Percentiles rank a stretch among this genome's conserved stretches.
phyloP scores from a whole-genome alignment of 352 stramenopile species.

The Pythium insidiosum region DNA sequence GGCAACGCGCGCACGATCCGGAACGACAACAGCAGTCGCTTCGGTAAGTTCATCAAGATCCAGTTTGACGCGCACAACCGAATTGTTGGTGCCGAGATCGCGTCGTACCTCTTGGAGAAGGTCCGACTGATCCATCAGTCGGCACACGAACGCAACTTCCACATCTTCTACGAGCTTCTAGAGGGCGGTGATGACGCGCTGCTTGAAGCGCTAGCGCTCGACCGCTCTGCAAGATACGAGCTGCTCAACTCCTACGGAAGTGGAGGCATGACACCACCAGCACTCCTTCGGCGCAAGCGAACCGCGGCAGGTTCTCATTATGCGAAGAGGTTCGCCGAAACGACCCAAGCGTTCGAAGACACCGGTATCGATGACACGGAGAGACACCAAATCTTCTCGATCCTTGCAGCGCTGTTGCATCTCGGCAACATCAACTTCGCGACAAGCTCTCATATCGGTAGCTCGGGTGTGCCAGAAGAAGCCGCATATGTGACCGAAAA shows the following conservation, averaged over 20 bases:
- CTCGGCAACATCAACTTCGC: constrained; percentile 93
- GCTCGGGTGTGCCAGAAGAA: constrained; percentile 25
- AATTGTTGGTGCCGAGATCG: constrained; percentile 90
- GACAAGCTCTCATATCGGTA: constrained; percentile 7
- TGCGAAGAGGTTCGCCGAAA: constrained; percentile 49
- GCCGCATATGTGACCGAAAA: constrained; percentile 32
- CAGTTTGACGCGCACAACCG: constrained; percentile 76
- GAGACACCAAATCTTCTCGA: constrained; percentile 46
- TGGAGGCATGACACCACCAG: neutral
- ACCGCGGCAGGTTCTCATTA: constrained; percentile 29
- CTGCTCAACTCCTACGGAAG: constrained; percentile 85
- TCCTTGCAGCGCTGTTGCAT: constrained; percentile 91
- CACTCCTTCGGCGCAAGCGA: neutral
- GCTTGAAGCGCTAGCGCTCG: constrained; percentile 51
- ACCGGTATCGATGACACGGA: constrained; percentile 52
- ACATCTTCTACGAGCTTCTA: constrained; percentile 95
- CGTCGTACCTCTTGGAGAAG: constrained; percentile 97
- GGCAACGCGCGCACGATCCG: constrained; percentile 95
- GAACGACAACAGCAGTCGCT: constrained; percentile 95
- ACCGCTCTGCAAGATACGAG: constrained; percentile 71
- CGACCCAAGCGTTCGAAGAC: constrained; percentile 66
- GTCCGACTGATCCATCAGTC: constrained; percentile 92
- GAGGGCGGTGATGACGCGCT: constrained; percentile 64
- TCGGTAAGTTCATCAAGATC: constrained; percentile 96
- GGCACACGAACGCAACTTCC: constrained; percentile 90